Base-by-base conservation (phyloP, 2,329 filamentous ascomycete species). In the Gnomoniopsis sp. region DNA sequence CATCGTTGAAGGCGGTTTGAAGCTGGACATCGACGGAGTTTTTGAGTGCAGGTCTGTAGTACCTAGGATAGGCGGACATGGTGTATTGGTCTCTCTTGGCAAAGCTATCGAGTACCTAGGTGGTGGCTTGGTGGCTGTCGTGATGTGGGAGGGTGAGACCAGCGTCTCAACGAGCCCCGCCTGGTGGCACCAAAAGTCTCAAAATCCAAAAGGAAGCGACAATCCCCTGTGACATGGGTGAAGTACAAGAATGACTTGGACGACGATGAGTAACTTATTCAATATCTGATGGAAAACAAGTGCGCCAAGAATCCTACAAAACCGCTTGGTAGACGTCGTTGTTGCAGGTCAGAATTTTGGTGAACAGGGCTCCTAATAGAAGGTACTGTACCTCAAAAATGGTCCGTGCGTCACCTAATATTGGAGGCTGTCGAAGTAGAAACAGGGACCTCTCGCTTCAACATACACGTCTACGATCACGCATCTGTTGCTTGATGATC, bases 21-120 rank as follows among this genome's bases (percentile, higher is more conserved):
- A 86, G 74, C 72, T 82, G 79, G 53, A 81, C 72, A 63, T 83
- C 80, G 53, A 82, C 77, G 61, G 75, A 79, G 66, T 75, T 77
- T 64, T 76, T 81, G 49, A 83, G 75, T 49, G 70, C 67, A 48
- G 74, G 74, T 52, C 66, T 65, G 57, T 68, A 68, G 55, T 69
- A 67, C 59, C 66, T 63, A 56, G 59, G 62, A 61, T 69, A 59
- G 26, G 38, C 41, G 19, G 59, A 53, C 59, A 61, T 61, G 6
- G 15, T 61, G 49, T 36, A 21, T 51, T 15, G 21, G n/a, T 48
- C 44, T 19, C 26, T 48, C 44, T 19, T 34, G 30, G 53, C 19
- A 48, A 48, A n/a, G 43, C 43, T 41, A 15, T 14, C 22, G 22
- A 21, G 15, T n/a, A n/a, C n/a, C n/a, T n/a, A n/a, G n/a, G n/a